Evolutionary conservation across 495 filamentous ascomycete genomes (phyloP).

Genomic region (Hypoxylon lienhwacheense): DNA sequence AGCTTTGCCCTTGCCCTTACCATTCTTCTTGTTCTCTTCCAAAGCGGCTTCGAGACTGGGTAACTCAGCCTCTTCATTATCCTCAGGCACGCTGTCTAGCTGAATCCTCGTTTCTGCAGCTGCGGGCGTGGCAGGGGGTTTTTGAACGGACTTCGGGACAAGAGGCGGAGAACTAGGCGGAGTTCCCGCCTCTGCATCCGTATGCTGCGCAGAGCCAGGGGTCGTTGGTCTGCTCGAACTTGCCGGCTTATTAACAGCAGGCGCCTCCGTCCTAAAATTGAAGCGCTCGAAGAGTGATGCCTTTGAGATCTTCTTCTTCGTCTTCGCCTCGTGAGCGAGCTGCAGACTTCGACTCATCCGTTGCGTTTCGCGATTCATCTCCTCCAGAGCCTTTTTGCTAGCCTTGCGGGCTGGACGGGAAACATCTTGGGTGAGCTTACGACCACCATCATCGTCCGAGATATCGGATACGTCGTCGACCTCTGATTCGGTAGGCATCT

Average conservation of each 20-base stretch:
- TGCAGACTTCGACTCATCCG: constrained; percentile 88
- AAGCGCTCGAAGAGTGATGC: constrained; percentile 82
- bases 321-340: constrained; percentile 83
- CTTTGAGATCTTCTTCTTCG: constrained; percentile 90
- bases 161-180: constrained; percentile 56
- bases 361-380: constrained; percentile 92
- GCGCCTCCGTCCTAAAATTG: constrained; percentile 61
- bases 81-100: neutral
- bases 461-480: constrained; percentile 56
- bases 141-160: constrained; percentile 25
- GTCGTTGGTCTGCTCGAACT: constrained; percentile 48
- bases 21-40: constrained; percentile 34
- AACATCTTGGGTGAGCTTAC: constrained; percentile 61
- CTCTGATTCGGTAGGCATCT: constrained; percentile 37
- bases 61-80: constrained; percentile 33
- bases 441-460: constrained; percentile 58
- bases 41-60: constrained; percentile 39
- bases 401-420: constrained; percentile 77
- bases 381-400: constrained; percentile 93
- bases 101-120: neutral
- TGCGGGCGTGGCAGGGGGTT: constrained; percentile 1
- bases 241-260: constrained; percentile 45
- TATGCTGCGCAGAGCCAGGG: constrained; percentile 44
- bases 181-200: constrained; percentile 52
- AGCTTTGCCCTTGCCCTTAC: constrained; percentile 62